Base-by-base conservation (phyloP, 169 alveolate species). In the Plasmodium sp. region DNA sequence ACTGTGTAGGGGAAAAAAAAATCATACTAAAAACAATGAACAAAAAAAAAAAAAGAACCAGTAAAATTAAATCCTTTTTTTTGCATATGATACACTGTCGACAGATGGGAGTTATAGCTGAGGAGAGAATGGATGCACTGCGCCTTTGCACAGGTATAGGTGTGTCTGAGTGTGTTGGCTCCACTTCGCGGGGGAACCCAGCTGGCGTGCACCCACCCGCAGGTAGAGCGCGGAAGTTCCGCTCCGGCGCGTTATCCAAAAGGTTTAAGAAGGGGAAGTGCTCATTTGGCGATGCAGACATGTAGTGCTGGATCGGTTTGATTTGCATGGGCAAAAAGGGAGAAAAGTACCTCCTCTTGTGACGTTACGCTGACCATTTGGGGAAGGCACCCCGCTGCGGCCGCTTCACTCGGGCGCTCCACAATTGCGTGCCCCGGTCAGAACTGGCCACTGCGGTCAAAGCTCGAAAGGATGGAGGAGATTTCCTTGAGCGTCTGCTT, bases 391-490 rank as follows among this genome's bases (percentile, higher is more conserved):
- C 27, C 3, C 43, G 77, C 10, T 7, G 54, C 27, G 16, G 51
- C 18, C 33, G 6, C 73, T 34, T 18, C 12, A 1, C 14, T 51
- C 1, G 9, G n/a, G 73, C n/a, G 16, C 43, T 33, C 33, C 51
- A 84, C 12, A 43, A 79, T 2, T 41, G 54, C 67, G 10, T 3
- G n/a, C 31, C 16, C 36, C 6, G 39, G 72, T 72, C 39, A 72
- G 22, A 51, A 45, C 36, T 73, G 33, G 14, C 72, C 3, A 39
- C 16, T 86, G 41, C 71, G 22, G 34, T 86, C 93, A 22, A 75
- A 77, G 43, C 93, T 86, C 33, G 93, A 86, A 75, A 86, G 93
- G 14, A 86, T 86, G 51, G 93, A 86, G 7, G 93, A 86, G 14
- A 86, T 86, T 75, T 86, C 93, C 31, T 75, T 75, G 33, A 86